phyloP scores from a whole-genome alignment of 345 rosid genomes.

The Acer yangbiense region DNA sequence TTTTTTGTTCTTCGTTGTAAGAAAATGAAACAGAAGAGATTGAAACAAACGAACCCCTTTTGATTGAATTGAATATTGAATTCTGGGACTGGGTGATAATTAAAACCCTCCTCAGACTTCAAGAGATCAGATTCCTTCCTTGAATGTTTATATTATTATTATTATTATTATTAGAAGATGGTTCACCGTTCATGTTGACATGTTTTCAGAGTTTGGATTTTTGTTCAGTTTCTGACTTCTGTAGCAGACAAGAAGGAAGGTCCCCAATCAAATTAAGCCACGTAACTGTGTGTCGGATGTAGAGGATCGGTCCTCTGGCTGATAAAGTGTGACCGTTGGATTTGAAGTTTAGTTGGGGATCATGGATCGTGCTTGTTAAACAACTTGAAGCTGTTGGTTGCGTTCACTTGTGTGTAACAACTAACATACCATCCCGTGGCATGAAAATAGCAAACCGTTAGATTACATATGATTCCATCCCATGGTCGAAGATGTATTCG shows the following conservation, averaged over 20 bases:
- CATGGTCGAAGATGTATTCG: too few species aligned
- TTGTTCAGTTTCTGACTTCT: neutral
- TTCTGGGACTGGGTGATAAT: neutral
- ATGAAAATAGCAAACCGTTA: too few species aligned
- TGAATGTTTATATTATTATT: neutral
- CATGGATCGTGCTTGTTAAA: neutral
- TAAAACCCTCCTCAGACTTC: neutral
- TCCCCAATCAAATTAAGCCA: neutral
- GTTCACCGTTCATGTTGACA: neutral
- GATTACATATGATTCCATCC: too few species aligned
- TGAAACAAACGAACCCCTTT: neutral
- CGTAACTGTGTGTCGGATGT: neutral
- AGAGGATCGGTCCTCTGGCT: neutral
- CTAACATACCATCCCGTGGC: too few species aligned
- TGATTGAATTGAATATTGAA: neutral
- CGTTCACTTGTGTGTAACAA: neutral
- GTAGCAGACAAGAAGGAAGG: neutral
- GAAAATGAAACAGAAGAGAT: neutral
- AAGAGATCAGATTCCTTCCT: conserved; percentile 9
- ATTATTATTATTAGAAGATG: neutral
- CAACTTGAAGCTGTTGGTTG: neutral
- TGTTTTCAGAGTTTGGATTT: neutral
- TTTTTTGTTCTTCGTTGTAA: conserved; percentile 12
- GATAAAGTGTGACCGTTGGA: neutral
- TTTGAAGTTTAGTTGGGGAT: neutral